Evolutionary conservation across 148 eudicot species (phyloP).

Genomic region (Linanthus parryae): DNA sequence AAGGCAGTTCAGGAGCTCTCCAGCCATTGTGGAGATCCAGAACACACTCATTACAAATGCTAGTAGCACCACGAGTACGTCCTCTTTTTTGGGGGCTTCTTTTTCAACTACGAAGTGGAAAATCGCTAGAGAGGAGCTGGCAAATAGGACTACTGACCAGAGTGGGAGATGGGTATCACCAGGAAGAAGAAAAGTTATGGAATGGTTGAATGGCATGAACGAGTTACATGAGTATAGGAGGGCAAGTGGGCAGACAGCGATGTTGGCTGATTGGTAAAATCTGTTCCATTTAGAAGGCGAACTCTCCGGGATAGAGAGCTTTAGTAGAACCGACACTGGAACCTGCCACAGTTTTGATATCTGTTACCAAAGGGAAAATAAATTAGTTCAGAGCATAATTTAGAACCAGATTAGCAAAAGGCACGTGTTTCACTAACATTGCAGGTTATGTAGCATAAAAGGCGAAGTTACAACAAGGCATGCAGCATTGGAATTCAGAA

Average conservation of each 20-base stretch:
- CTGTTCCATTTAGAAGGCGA: constrained; percentile 81
- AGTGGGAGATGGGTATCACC: constrained; percentile 64
- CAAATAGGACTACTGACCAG: constrained; percentile 58
- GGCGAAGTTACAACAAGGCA: neutral
- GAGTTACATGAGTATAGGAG: constrained; percentile 80
- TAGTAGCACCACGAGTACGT: constrained; percentile 41
- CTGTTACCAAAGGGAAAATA: constrained; percentile 30
- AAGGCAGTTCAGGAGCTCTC: constrained; percentile 87
- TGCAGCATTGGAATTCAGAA: too few species aligned
- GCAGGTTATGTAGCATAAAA: neutral
- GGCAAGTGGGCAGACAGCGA: constrained; percentile 78
- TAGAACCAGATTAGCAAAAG: too few species aligned
- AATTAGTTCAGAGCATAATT: too few species aligned
- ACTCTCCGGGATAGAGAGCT: constrained; percentile 75
- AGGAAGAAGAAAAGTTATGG: constrained; percentile 54
- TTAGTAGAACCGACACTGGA: constrained; percentile 69
- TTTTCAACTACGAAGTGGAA: constrained; percentile 70
- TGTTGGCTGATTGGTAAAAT: constrained; percentile 79
- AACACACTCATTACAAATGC: constrained; percentile 93
- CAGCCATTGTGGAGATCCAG: constrained; percentile 90
- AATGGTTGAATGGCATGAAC: constrained; percentile 63
- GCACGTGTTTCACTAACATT: neutral
- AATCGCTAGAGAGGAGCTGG: constrained; percentile 63
- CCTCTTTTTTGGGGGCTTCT: constrained; percentile 82
- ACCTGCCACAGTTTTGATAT: constrained; percentile 68